Percentiles rank a stretch among this genome's conserved stretches.
Conservation (phyloP, 352 stramenopile genomes). For the Phytopythium ostracodes region DNA sequence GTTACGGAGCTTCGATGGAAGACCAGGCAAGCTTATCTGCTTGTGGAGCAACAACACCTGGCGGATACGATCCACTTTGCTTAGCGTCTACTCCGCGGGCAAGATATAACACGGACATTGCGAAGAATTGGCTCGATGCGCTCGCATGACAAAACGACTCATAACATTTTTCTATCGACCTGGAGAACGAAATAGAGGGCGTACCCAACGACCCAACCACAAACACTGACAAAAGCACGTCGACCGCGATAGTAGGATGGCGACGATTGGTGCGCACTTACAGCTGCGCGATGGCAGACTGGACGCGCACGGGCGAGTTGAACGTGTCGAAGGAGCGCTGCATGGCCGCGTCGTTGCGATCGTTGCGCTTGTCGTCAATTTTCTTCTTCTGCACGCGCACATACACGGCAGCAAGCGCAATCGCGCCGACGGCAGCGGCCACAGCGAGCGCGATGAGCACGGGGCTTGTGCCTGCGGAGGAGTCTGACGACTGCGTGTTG, state of each 20-base stretch:
- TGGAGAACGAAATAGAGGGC: background rate
- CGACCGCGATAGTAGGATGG: background rate
- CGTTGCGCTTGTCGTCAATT: conserved; percentile 14
- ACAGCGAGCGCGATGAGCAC: conserved; percentile 8
- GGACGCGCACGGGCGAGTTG: conserved; percentile 18
- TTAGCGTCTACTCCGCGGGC: too few species aligned
- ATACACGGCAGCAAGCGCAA: conserved; percentile 7
- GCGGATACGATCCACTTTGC: too few species aligned
- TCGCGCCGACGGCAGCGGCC: conserved; percentile 3
- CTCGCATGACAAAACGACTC: background rate
- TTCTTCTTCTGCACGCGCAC: conserved; percentile 11
- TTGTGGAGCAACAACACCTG: too few species aligned
- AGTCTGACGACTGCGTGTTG: conserved; percentile 14
- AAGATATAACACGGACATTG: too few species aligned
- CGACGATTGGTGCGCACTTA: conserved; percentile 7
- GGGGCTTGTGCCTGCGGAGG: conserved; percentile 1
- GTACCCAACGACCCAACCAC: background rate
- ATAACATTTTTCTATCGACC: background rate
- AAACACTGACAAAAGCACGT: background rate
- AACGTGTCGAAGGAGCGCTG: conserved; percentile 7
- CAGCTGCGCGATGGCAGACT: conserved; percentile 28
- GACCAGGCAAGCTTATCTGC: too few species aligned
- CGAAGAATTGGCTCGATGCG: background rate
- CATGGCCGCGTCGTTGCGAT: conserved; percentile 9
- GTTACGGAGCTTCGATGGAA: too few species aligned